Conservation (phyloP, 1,284 basidiomycete species). For the Cutaneotrichosporon sp. region DNA sequence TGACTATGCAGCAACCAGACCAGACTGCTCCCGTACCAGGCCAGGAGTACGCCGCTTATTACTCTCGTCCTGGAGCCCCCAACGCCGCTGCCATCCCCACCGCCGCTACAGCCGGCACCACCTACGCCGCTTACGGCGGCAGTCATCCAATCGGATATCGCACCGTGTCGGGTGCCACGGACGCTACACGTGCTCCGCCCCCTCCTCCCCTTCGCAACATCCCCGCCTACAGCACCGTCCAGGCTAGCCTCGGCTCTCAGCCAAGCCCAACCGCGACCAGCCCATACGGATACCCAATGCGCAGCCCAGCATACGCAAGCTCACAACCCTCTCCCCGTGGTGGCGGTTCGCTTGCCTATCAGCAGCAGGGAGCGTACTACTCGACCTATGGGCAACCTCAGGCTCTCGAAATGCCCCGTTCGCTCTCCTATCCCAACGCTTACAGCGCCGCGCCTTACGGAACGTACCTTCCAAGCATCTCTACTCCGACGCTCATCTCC, state of each 20-base stretch:
- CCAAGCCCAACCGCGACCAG: constrained; percentile 12
- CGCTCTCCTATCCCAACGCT: constrained; percentile 37
- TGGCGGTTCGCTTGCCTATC: constrained; percentile 7
- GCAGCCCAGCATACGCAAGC: constrained; percentile 11
- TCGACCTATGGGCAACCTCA: constrained; percentile 19
- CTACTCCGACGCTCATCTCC: constrained; percentile 6
- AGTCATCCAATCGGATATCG: constrained; percentile 38
- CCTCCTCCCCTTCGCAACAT: constrained; percentile 21
- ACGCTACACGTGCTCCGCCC: constrained; percentile 24
- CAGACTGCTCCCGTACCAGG: constrained; percentile 10
- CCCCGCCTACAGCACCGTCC: constrained; percentile 12
- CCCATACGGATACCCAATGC: constrained; percentile 18
- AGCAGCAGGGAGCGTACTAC: constrained; percentile 14
- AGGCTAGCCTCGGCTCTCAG: constrained; percentile 1
- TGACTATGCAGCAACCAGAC: constrained; percentile 34
- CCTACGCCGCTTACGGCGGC: constrained; percentile 24
- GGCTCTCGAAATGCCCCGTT: constrained; percentile 42
- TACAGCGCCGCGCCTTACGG: constrained; percentile 24
- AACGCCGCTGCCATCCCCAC: no score
- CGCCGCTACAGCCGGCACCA: no score
- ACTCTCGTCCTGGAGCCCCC: constrained; percentile 5
- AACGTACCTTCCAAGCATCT: constrained; percentile 17
- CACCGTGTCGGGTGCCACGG: constrained; percentile 30
- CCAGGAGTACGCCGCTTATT: constrained; percentile 24
- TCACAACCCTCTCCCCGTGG: constrained; percentile 15